Percentiles rank a stretch among this genome's conserved stretches.
Conservation (phyloP, 2,329 filamentous ascomycete species). For the Fusarium praegraminearum region DNA sequence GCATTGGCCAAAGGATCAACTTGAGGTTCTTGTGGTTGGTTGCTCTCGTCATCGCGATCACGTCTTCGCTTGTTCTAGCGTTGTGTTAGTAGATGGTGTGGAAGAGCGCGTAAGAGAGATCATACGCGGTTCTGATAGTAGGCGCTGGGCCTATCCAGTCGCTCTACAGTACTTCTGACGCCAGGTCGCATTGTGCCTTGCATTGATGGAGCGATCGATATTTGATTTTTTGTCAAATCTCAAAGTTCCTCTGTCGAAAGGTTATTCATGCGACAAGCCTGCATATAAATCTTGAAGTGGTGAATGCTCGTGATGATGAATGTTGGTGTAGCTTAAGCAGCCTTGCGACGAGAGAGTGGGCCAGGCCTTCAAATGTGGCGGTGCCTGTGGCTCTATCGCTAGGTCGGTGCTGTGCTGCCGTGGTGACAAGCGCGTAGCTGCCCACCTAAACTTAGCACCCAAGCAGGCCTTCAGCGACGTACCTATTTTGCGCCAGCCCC, state of each 20-base stretch:
- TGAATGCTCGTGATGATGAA: conserved; percentile 20
- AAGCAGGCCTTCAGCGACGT: conserved; percentile 12
- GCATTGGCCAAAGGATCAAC: conserved; percentile 83
- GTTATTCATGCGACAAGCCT: background rate
- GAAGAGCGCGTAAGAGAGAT: conserved; percentile 18
- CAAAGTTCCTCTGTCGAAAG: background rate
- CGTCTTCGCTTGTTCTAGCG: conserved; percentile 78
- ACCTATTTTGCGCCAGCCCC: conserved; percentile 29
- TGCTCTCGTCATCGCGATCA: conserved; percentile 68
- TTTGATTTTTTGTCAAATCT: background rate
- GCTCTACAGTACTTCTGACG: conserved; percentile 81
- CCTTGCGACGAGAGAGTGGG: conserved; percentile 28
- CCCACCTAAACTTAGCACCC: background rate
- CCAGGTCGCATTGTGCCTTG: conserved; percentile 57
- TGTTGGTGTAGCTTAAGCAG: conserved; percentile 32
- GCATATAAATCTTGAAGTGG: conserved; percentile 3
- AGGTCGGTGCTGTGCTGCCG: conserved; percentile 6
- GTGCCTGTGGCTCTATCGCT: conserved; percentile 27
- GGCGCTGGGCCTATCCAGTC: conserved; percentile 93
- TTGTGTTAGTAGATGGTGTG: conserved; percentile 8
- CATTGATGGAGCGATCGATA: background rate
- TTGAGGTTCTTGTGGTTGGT: conserved; percentile 60
- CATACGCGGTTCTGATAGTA: conserved; percentile 88
- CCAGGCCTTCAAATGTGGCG: conserved; percentile 14
- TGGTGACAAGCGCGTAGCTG: conserved; percentile 27